A percentile compares a stretch with the other conserved stretches of the same genome.
These are phyloP conservation scores for Colletotrichum kahawae DNA, from an alignment of 2,329 filamentous ascomycete genomes.

Conservation along the genomic window DNA sequence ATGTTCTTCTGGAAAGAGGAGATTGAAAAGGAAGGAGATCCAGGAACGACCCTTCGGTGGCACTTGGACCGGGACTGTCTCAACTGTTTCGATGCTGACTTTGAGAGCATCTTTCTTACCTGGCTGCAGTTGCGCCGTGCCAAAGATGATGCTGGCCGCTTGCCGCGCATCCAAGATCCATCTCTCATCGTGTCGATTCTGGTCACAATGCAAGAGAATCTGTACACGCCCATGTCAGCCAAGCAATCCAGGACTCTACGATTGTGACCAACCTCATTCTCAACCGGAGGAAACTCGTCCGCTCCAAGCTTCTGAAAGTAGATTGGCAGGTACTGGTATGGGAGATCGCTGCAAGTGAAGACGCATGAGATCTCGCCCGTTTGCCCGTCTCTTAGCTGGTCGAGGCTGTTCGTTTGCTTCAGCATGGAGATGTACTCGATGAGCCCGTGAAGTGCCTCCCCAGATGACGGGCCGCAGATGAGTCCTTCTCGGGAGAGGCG, in stretches of 20 bases:
- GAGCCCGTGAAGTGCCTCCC: constrained; percentile 3
- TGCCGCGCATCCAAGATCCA: constrained; percentile 27
- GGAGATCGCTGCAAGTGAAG: constrained; percentile 15
- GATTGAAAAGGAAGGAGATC: background rate
- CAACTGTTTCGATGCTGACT: background rate
- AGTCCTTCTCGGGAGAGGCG: constrained; percentile 3
- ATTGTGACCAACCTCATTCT: background rate
- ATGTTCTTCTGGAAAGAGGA: background rate
- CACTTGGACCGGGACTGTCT: background rate
- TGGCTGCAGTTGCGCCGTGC: background rate
- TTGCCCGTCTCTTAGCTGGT: background rate
- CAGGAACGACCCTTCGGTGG: background rate
- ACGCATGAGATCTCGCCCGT: constrained; percentile 2
- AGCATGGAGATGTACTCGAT: background rate
- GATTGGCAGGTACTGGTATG: constrained; percentile 1
- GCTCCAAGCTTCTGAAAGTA: background rate
- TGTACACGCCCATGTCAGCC: background rate
- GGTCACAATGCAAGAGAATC: constrained; percentile 28
- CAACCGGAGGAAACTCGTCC: background rate
- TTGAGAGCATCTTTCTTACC: background rate
- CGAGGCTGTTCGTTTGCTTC: background rate
- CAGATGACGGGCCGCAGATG: constrained; percentile 9
- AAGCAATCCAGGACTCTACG: fast-evolving
- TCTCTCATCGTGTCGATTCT: constrained; percentile 30
- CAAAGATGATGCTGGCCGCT: constrained; percentile 20